Percentiles rank a stretch among this genome's conserved stretches.
These are phyloP conservation scores for Mycena amicta DNA, from an alignment of 768 basidiomycete genomes.

Conservation along the genomic window DNA sequence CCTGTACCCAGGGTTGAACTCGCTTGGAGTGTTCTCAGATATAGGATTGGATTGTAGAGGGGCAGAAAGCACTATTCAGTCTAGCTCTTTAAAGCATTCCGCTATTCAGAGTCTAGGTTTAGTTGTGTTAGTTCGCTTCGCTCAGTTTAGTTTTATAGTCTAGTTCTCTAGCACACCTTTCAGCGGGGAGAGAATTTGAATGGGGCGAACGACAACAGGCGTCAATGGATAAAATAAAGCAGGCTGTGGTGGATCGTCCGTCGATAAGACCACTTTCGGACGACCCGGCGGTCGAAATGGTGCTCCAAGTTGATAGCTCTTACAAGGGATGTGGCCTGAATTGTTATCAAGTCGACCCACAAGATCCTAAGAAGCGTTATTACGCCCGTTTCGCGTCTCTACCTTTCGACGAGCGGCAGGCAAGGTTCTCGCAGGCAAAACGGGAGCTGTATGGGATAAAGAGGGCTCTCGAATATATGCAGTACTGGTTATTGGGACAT, in stretches of 20 bases:
- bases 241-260: conserved; percentile 23
- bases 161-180: no score
- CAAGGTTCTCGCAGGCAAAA: conserved; percentile 41
- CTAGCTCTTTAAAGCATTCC: no score
- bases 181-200: background rate
- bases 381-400: conserved; percentile 41
- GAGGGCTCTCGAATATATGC: conserved; percentile 19
- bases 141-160: no score
- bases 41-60: no score
- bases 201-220: conserved; percentile 9
- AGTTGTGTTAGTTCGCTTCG: no score
- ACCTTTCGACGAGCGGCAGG: conserved; percentile 36
- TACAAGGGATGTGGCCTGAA: conserved; percentile 37
- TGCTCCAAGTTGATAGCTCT: conserved; percentile 41
- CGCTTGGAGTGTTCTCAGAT: no score
- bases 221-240: conserved; percentile 29
- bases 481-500: conserved; percentile 24
- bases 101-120: no score
- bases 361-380: conserved; percentile 22
- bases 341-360: conserved; percentile 35
- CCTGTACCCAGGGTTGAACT: no score
- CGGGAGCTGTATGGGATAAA: conserved; percentile 41
- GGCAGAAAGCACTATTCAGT: no score
- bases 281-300: conserved; percentile 25
- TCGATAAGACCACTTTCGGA: conserved; percentile 38